Percentiles rank a stretch among this genome's conserved stretches.
phyloP scores from a whole-genome alignment of 2,329 filamentous ascomycete genomes.

The Cladosporium oxysporum region DNA sequence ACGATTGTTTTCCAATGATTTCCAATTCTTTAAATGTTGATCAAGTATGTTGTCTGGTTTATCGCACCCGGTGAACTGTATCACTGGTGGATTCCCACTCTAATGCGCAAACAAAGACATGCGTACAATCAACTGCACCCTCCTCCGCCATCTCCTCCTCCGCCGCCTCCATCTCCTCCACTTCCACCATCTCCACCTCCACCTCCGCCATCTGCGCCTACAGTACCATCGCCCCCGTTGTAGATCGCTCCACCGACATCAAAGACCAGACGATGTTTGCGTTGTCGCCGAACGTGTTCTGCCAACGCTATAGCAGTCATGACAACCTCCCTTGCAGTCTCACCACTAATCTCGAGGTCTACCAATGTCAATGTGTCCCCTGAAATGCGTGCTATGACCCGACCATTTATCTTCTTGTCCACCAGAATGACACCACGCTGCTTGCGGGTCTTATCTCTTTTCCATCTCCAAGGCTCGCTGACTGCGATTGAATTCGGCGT shows the following conservation, averaged over 20 bases:
- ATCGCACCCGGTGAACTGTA: not conserved
- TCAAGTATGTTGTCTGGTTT: too few relatives aligned
- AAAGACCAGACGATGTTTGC: not conserved
- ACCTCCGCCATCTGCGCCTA: not conserved
- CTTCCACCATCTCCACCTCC: not conserved
- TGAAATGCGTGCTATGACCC: conserved; percentile 27
- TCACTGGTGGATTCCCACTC: not conserved
- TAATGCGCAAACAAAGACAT: not conserved
- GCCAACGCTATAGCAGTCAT: conserved; percentile 29
- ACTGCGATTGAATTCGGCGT: not conserved
- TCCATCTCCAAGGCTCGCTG: not conserved
- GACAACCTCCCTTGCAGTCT: conserved; percentile 28
- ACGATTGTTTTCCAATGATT: not conserved
- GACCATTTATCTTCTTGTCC: conserved; percentile 27
- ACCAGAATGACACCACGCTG: conserved; percentile 21
- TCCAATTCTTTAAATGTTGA: too few relatives aligned
- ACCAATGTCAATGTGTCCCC: conserved; percentile 27
- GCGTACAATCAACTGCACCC: not conserved
- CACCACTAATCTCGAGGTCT: conserved; percentile 22
- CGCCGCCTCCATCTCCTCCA: not conserved
- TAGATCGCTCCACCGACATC: not conserved
- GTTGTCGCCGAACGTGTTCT: conserved; percentile 25
- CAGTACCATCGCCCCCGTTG: not conserved
- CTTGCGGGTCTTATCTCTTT: not conserved
- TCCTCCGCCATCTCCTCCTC: not conserved